A percentile compares a stretch with the other conserved stretches of the same genome.
phyloP scores from a whole-genome alignment of 495 filamentous ascomycete genomes.

The Podospora comata region DNA sequence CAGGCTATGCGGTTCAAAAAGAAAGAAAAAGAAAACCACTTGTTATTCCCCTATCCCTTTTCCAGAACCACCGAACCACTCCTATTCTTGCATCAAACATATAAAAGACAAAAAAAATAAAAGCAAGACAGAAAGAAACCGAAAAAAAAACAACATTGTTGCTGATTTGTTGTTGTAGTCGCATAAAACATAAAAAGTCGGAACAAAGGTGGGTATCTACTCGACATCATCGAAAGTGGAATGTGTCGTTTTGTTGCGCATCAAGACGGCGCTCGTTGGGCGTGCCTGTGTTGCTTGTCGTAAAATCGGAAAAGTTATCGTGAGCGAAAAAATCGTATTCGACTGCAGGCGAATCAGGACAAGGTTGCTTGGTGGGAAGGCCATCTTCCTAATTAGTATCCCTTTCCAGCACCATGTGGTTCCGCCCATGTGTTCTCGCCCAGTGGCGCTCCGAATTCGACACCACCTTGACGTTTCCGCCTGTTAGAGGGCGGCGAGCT shows the following conservation, averaged over 20 bases:
- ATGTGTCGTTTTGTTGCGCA: neutral
- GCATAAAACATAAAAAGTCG: neutral
- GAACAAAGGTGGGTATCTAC: neutral
- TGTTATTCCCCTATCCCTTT: neutral
- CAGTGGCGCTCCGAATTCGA: conserved; percentile 29
- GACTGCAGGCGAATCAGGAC: neutral
- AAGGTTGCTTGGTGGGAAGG: neutral
- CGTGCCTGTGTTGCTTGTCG: neutral
- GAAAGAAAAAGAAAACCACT: neutral
- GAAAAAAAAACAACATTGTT: neutral
- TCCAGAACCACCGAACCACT: neutral
- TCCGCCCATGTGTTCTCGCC: conserved; percentile 19
- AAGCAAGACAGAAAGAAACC: neutral
- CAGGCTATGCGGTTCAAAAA: neutral
- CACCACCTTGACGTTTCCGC: conserved; percentile 7
- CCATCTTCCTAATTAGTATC: neutral
- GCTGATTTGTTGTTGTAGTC: neutral
- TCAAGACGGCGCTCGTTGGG: no score
- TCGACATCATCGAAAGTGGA: neutral
- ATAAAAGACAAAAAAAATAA: conserved; percentile 2
- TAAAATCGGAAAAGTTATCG: neutral
- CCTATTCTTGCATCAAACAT: neutral
- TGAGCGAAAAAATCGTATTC: neutral
- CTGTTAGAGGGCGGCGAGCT: conserved; percentile 50
- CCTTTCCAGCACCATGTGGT: neutral